Evolutionary conservation across 352 stramenopile species (phyloP).

Genomic region (Globisporangium viniferum): DNA sequence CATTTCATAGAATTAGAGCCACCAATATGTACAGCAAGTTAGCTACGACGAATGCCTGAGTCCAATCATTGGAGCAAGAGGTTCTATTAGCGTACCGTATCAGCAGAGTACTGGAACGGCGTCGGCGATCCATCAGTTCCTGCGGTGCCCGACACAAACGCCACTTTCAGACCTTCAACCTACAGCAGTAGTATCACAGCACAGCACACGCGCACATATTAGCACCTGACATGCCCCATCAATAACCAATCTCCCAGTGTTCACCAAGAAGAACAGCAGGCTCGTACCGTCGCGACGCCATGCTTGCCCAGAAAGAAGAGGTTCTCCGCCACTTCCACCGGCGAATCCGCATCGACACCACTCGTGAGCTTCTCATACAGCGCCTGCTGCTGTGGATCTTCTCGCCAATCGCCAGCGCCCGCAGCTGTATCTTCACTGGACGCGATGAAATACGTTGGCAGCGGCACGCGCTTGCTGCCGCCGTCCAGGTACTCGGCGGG

Average conservation of each 20-base stretch:
- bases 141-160: not conserved
- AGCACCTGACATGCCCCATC: not conserved
- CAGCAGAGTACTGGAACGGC: not conserved
- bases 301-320: not conserved
- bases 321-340: not conserved
- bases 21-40: no score
- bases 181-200: not conserved
- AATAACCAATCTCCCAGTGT: no score
- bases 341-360: not conserved
- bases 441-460: not conserved
- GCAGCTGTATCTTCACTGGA: not conserved
- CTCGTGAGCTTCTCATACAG: not conserved
- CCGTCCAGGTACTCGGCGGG: not conserved
- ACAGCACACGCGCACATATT: not conserved
- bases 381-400: not conserved
- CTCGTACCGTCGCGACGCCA: not conserved
- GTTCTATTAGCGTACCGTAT: not conserved
- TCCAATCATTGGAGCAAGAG: not conserved
- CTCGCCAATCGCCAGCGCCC: not conserved
- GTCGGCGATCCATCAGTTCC: not conserved
- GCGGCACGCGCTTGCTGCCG: not conserved
- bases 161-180: not conserved
- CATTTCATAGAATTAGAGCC: not conserved
- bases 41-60: not conserved
- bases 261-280: not conserved